Percentiles rank a stretch among this genome's conserved stretches.
These are phyloP conservation scores for Boletellus emodensis DNA, from an alignment of 768 basidiomycete species.

Conservation along the genomic window DNA sequence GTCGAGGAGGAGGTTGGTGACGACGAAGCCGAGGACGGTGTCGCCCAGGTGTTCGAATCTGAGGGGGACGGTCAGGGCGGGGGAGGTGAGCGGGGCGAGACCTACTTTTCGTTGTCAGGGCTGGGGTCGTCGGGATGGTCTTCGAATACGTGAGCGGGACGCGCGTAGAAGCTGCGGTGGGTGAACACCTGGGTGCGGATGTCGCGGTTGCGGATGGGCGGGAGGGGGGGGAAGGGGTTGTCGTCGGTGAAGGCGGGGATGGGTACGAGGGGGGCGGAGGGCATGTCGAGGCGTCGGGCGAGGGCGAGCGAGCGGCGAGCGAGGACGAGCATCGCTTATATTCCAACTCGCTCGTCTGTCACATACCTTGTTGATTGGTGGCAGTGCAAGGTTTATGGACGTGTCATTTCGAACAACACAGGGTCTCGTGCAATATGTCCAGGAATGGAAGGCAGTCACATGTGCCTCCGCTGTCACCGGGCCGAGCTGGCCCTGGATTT, in stretches of 20 bases:
- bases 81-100: neutral
- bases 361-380: too few relatives aligned
- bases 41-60: constrained; percentile 80
- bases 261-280: constrained; percentile 5
- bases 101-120: constrained; percentile 79
- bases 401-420: too few relatives aligned
- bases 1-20: constrained; percentile 61
- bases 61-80: neutral
- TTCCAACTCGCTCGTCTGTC: too few relatives aligned
- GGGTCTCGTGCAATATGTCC: neutral
- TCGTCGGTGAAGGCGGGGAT: constrained; percentile 30
- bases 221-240: constrained; percentile 50
- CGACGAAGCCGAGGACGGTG: constrained; percentile 61
- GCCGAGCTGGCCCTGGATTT: constrained; percentile 47
- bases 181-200: constrained; percentile 64
- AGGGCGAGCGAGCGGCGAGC: neutral
- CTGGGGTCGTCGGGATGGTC: constrained; percentile 67
- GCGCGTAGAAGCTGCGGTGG: constrained; percentile 65
- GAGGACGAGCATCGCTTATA: neutral
- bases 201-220: constrained; percentile 44
- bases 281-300: neutral
- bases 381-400: too few relatives aligned
- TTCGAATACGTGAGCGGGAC: constrained; percentile 74
- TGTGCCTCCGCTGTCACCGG: too few relatives aligned
- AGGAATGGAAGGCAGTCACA: too few relatives aligned